Evolutionary conservation across 257 asterid species (phyloP), one percentile per base, ranked within the genome.

Genomic region (Rhazya stricta): DNA sequence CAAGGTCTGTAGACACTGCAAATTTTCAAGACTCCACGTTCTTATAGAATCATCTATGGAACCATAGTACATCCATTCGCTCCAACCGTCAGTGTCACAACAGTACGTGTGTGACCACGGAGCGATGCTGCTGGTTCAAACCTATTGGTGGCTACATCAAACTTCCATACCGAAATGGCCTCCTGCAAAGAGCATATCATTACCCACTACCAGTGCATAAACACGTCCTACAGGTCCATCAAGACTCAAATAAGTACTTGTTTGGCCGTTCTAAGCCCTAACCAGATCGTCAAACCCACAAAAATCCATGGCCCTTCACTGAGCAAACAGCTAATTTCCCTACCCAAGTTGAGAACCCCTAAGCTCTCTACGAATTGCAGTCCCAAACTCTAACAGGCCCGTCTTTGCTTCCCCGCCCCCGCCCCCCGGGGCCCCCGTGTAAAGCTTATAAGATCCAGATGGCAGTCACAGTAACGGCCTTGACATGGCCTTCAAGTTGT

Each of bases 291-390:
- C 72, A 91, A 75, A 57, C 98, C 98, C 69, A 91, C 89, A 32
- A 92, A 92, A 37, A 92, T 84, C 97, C 97, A 92, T 23, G 97
- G 91, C 60, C 97, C 97, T 85, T 89, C 97, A 83, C 92, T 88
- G 50, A 92, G 76, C 92, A 92, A 78, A 54, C 97, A 89, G 67
- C 96, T 91, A 27, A 92, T 84, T 42, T 90, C 82, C 78, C 88
- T 88, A 39, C 87, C 96, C 77, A 90, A 19, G 77, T 81, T 84
- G 75, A 87, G 79, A 36, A 79, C 85, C 13, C 87, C 91, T 43
- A 88, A 86, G 81, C 86, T 66, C 94, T 93, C 91, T 65, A 95
- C 95, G 48, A 89, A 77, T 89, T 92, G 85, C 97, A 90, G 81
- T 93, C 97, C 97, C 98, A 93, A 73, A 91, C 83, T 81, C 87